Evolutionary conservation across 2,329 filamentous ascomycete species (phyloP), one percentile per base, ranked within the genome.

Genomic region (Monosporascus ibericus): DNA sequence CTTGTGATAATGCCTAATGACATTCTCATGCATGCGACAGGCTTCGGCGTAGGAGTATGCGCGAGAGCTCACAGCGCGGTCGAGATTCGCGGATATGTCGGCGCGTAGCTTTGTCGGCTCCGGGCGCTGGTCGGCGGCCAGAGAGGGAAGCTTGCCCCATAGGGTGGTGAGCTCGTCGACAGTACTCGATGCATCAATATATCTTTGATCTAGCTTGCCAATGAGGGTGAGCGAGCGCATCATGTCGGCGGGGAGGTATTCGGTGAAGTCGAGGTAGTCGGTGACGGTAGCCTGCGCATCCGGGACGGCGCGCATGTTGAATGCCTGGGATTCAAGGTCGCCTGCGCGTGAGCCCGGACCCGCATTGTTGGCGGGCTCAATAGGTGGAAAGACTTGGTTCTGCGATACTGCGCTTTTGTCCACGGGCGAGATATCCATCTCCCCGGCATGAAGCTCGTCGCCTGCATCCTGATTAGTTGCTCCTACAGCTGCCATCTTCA

Each of bases 251-350:
- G 84, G 83, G 1, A 87, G 77, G 67, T 87, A 85, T 66, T 88
- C 85, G 60, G 82, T 86, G 58, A 84, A 84, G 65, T 87, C 84
- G 65, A 87, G 79, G 64, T 86, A 87, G 67, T 87, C 84, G 54
- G 81, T 85, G 18, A 86, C 79, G n/a, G 83, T 86, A 6, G 84
- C 82, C 61, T 86, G 82, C 25, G 82, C 82, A 71, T 87, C 84
- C 6, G 84, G 84, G 57, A 87, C 84, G 50, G 77, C 75, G 58
- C 79, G 79, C 65, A 78, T 71, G 53, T 74, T 72, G 55, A 81
- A 46, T 3, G 24, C 11, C n/a, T 46, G 72, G 2, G 75, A 68
- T 52, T 70, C 70, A 52, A 77, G 69, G 5, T 66, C 15, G n/a
- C 3, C 42, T 27, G 24, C 22, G n/a, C 42, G 11, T 30, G 15